These are phyloP conservation scores for Diaporthe amygdali DNA, from an alignment of 2,329 filamentous ascomycete genomes.

Conservation along the genomic window DNA sequence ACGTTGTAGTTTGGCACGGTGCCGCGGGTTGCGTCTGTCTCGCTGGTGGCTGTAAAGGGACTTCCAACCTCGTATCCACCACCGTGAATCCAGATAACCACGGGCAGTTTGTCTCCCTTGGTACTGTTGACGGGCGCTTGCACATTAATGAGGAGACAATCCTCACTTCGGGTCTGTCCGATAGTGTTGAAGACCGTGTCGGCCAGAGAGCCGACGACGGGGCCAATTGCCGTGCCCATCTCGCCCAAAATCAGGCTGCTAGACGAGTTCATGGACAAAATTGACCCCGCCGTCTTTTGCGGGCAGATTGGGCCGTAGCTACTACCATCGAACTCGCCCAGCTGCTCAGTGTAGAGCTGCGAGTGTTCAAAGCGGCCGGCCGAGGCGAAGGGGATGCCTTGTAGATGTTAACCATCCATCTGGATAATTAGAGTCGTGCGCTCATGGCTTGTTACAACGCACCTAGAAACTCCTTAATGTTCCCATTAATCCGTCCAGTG, in stretches of 20 bases:
- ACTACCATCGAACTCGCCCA: neutral
- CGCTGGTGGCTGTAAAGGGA: neutral
- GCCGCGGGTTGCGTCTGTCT: neutral
- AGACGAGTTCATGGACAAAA: neutral
- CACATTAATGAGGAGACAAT: conserved; percentile 13
- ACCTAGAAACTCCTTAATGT: conserved; percentile 1
- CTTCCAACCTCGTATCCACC: neutral
- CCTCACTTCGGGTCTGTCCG: neutral
- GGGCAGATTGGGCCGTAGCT: neutral
- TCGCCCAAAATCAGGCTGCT: neutral
- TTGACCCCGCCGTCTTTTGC: neutral
- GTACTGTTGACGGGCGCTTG: neutral
- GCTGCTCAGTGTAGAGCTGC: neutral
- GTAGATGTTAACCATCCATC: neutral
- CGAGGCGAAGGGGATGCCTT: neutral
- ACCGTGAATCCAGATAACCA: conserved; percentile 15
- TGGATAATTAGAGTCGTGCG: neutral
- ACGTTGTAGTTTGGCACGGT: neutral
- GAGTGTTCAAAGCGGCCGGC: neutral
- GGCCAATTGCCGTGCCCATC: neutral
- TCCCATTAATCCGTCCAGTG: neutral
- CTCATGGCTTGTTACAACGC: neutral
- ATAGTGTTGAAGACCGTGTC: neutral
- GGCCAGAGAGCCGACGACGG: neutral
- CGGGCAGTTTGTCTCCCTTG: neutral